These are phyloP conservation scores for Cyclotella cryptica DNA, from an alignment of 108 stramenopile species.

Conservation along the genomic window DNA sequence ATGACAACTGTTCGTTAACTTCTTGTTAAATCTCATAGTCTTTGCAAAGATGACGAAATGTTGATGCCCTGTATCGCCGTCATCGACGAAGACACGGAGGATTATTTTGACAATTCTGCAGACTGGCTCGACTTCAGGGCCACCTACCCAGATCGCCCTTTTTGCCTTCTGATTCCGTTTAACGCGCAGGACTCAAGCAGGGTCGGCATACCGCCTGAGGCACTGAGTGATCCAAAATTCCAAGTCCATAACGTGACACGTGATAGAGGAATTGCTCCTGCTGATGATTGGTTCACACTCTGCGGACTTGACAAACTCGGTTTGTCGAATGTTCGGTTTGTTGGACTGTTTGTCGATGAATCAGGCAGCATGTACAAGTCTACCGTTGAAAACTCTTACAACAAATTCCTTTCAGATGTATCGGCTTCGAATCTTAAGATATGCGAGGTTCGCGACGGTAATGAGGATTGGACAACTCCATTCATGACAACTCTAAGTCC, in stretches of 20 bases:
- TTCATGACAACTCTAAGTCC: not conserved
- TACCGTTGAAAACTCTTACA: slow-evolving; percentile 14
- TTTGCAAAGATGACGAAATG: not conserved
- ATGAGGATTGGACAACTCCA: not conserved
- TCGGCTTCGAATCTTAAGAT: not conserved
- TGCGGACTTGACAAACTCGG: slow-evolving; percentile 21
- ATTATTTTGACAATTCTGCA: not conserved
- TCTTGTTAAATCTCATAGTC: no score
- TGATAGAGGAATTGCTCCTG: not conserved
- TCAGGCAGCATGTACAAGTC: slow-evolving; percentile 27
- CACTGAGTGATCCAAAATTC: not conserved
- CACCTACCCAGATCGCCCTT: not conserved
- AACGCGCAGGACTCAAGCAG: no score
- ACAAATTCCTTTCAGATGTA: slow-evolving; percentile 10
- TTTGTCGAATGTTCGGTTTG: slow-evolving; percentile 10
- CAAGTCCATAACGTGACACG: not conserved
- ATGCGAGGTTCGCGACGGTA: not conserved
- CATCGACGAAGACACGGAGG: no score
- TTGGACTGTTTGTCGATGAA: slow-evolving; percentile 38
- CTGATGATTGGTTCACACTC: slow-evolving; percentile 10
- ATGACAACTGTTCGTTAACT: no score
- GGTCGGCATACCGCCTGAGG: not conserved
- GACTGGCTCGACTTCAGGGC: not conserved
- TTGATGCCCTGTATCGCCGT: no score
- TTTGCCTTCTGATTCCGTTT: slow-evolving; percentile 7